phyloP scores from a whole-genome alignment of 148 eudicot genomes.

The Spergularia marina region DNA sequence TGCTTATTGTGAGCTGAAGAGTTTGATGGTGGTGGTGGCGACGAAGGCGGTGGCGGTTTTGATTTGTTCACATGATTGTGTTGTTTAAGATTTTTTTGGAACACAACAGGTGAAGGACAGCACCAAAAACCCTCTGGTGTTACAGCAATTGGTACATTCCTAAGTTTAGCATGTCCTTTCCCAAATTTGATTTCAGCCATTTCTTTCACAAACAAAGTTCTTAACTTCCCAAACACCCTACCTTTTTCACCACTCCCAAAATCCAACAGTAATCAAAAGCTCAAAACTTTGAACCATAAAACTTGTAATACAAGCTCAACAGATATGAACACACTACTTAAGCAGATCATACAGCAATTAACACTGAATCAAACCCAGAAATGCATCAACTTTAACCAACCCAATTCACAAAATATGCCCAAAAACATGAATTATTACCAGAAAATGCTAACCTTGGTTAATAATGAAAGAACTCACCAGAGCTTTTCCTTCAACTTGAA shows the following conservation, averaged over 20 bases:
- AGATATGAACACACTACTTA: not conserved
- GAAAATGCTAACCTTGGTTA: not conserved
- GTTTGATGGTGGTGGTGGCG: constrained; percentile 27
- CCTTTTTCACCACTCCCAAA: not conserved
- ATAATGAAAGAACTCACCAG: constrained; percentile 10
- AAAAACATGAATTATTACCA: not conserved
- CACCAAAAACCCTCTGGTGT: constrained; percentile 98
- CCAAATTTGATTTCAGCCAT: constrained; percentile 69
- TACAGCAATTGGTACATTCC: constrained; percentile 85
- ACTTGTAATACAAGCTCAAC: too few species aligned
- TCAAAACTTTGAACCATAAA: constrained; percentile 8
- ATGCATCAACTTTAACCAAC: constrained; percentile 9
- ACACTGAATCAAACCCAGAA: not conserved
- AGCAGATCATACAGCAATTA: constrained; percentile 18
- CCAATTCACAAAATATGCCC: constrained; percentile 11
- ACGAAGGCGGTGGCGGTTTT: constrained; percentile 32
- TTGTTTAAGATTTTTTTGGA: constrained; percentile 59
- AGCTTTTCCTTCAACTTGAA: constrained; percentile 23
- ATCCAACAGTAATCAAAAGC: constrained; percentile 14
- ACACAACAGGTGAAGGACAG: constrained; percentile 78
- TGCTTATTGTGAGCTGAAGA: constrained; percentile 41
- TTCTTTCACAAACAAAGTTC: not conserved
- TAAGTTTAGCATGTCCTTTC: constrained; percentile 59
- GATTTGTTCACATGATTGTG: constrained; percentile 51
- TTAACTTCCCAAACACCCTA: not conserved